A percentile compares a stretch with the other conserved stretches of the same genome.
These are phyloP conservation scores for Nematodospora valgi DNA, from an alignment of 805 yeast species.

Conservation along the genomic window DNA sequence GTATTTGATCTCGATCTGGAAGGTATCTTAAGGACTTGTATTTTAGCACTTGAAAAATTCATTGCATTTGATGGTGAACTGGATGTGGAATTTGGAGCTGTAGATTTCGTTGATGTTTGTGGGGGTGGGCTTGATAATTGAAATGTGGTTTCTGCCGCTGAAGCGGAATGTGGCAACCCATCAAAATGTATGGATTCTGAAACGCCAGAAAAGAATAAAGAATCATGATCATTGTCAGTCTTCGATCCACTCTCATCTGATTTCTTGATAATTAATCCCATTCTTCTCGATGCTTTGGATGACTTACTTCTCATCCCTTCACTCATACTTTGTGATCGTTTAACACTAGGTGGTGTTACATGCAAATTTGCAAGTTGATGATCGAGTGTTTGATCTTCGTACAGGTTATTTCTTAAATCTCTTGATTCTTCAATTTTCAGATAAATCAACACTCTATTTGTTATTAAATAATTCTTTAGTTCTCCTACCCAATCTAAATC, in stretches of 20 bases:
- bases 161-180: constrained; percentile 2
- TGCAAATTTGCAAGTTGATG: neutral
- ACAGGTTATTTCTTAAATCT: constrained; percentile 12
- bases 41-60: neutral
- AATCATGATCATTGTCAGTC: too few relatives aligned
- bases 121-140: constrained; percentile 14
- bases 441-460: constrained; percentile 32
- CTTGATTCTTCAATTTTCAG: constrained; percentile 21
- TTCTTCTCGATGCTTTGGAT: constrained; percentile 68
- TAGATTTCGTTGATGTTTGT: constrained; percentile 9
- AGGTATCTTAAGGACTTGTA: constrained; percentile 2
- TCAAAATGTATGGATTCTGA: neutral
- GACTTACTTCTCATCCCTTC: constrained; percentile 28
- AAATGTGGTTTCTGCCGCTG: constrained; percentile 6
- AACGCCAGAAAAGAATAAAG: neutral
- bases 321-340: constrained; percentile 72
- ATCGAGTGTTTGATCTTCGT: constrained; percentile 1
- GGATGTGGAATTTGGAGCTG: constrained; percentile 14
- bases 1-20: constrained; percentile 35
- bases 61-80: neutral
- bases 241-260: constrained; percentile 17
- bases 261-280: constrained; percentile 65
- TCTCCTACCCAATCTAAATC: constrained; percentile 45
- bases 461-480: constrained; percentile 35
- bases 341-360: constrained; percentile 34